Evolutionary conservation across 2,329 filamentous ascomycete species (phyloP).

Genomic region (Alternaria ventricosa): DNA sequence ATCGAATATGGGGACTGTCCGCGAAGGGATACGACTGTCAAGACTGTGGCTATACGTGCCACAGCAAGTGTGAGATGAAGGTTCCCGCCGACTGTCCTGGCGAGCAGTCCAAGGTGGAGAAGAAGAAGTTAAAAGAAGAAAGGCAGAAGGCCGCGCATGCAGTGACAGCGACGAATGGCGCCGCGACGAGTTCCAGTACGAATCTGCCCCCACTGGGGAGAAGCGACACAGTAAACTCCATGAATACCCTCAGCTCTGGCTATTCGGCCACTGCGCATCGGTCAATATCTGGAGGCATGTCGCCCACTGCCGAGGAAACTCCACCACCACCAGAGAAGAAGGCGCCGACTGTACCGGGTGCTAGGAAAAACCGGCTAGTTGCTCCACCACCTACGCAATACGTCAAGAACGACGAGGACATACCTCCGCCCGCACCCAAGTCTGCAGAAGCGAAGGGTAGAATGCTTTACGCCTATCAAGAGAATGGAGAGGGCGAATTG

Average conservation of each 20-base stretch:
- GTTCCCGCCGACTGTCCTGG: conserved; percentile 95
- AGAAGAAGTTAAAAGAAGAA: conserved; percentile 88
- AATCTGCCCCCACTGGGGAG: conserved; percentile 74
- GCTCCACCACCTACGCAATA: conserved; percentile 88
- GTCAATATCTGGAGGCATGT: conserved; percentile 69
- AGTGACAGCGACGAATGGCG: conserved; percentile 52
- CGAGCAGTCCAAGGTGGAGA: conserved; percentile 91
- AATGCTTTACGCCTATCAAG: conserved; percentile 90
- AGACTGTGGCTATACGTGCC: conserved; percentile 97
- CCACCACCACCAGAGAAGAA: conserved; percentile 47
- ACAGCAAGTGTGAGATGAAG: conserved; percentile 99
- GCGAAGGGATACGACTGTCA: conserved; percentile 96
- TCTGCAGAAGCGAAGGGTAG: conserved; percentile 72
- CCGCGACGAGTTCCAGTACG: conserved; percentile 58
- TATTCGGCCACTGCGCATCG: conserved; percentile 81
- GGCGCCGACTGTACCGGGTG: conserved; percentile 28
- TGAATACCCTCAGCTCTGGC: conserved; percentile 76
- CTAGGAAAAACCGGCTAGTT: conserved; percentile 72
- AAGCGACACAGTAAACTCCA: conserved; percentile 87
- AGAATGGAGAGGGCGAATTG: conserved; percentile 80
- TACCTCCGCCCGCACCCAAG: conserved; percentile 37
- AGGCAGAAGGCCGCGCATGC: conserved; percentile 80
- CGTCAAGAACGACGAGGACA: conserved; percentile 68
- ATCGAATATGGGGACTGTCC: conserved; percentile 95
- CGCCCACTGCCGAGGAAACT: conserved; percentile 61